These are phyloP conservation scores for Saccharomyces hybrid DNA, from an alignment of 1,139 yeast genomes.

Conservation along the genomic window DNA sequence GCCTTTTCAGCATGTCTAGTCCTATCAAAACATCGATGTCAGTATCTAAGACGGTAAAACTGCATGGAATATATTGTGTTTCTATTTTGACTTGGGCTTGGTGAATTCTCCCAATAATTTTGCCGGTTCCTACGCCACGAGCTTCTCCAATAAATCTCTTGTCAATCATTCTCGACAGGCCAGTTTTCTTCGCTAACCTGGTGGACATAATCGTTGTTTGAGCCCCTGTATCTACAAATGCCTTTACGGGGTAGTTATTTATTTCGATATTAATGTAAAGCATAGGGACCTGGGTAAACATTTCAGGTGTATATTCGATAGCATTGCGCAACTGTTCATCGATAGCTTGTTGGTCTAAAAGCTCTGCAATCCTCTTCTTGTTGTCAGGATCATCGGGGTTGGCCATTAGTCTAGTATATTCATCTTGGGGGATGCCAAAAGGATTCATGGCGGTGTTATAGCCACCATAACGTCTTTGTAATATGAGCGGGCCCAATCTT, in stretches of 20 bases:
- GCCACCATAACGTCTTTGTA: constrained; percentile 25
- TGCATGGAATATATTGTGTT: constrained; percentile 58
- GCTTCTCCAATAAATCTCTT: constrained; percentile 75
- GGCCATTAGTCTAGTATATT: constrained; percentile 43
- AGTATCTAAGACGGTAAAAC: constrained; percentile 74
- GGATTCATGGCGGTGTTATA: constrained; percentile 25
- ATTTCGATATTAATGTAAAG: constrained; percentile 69
- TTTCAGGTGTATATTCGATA: constrained; percentile 81
- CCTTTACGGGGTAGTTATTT: constrained; percentile 74
- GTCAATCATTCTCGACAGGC: constrained; percentile 70
- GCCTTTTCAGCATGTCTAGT: constrained; percentile 67
- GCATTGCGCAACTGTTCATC: constrained; percentile 76
- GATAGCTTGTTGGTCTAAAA: constrained; percentile 63
- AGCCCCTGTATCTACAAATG: constrained; percentile 96
- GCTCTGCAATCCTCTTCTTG: constrained; percentile 58
- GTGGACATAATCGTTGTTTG: constrained; percentile 81
- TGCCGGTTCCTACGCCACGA: constrained; percentile 79
- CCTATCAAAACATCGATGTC: constrained; percentile 55
- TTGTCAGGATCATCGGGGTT: constrained; percentile 72
- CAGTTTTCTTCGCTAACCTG: constrained; percentile 62
- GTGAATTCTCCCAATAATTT: constrained; percentile 77
- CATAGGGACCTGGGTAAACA: constrained; percentile 78
- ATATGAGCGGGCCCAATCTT: constrained; percentile 35
- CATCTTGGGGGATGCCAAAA: constrained; percentile 37
- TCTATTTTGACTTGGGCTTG: constrained; percentile 82